Percentiles rank a stretch among this genome's conserved stretches.
Evolutionary conservation across 805 yeast genomes (phyloP).

Genomic region (Wickerhamiella hasegawae): DNA sequence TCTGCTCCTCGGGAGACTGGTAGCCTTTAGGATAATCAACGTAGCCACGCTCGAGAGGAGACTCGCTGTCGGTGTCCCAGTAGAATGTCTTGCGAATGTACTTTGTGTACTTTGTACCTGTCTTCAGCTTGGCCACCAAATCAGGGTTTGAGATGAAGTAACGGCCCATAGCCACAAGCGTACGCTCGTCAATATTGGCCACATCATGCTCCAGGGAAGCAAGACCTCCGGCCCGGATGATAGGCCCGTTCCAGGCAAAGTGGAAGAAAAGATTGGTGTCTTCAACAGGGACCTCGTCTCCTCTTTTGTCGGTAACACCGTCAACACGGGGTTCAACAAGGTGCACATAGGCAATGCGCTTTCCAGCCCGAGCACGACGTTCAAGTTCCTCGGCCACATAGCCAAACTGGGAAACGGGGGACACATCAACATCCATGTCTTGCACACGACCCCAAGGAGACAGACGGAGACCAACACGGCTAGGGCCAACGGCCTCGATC

Average conservation of each 20-base stretch:
- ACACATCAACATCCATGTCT: conserved; percentile 17
- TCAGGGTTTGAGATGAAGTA: conserved; percentile 42
- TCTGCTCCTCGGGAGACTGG: too few relatives aligned
- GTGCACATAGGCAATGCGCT: conserved; percentile 28
- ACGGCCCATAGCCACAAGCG: conserved; percentile 30
- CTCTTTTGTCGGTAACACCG: conserved; percentile 8
- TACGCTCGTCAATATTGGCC: conserved; percentile 15
- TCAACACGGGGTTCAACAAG: conserved; percentile 32
- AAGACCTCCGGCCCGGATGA: conserved; percentile 14
- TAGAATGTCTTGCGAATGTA: conserved; percentile 40
- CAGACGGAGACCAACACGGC: conserved; percentile 22
- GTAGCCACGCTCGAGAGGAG: conserved; percentile 26
- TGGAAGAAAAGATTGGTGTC: conserved; percentile 11
- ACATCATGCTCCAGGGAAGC: conserved; percentile 7
- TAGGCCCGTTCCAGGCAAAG: conserved; percentile 12
- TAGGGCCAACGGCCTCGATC: conserved; percentile 23
- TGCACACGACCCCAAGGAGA: conserved; percentile 25
- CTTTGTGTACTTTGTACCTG: conserved; percentile 26
- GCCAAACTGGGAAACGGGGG: conserved; percentile 26
- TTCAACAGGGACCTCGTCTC: background rate
- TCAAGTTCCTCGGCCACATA: conserved; percentile 29
- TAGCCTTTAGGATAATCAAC: conserved; percentile 33
- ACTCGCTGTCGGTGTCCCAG: conserved; percentile 7
- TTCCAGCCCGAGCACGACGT: conserved; percentile 23
- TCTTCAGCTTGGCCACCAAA: conserved; percentile 28